Conservation (phyloP, 495 filamentous ascomycete species). For the Penicillium roqueforti region DNA sequence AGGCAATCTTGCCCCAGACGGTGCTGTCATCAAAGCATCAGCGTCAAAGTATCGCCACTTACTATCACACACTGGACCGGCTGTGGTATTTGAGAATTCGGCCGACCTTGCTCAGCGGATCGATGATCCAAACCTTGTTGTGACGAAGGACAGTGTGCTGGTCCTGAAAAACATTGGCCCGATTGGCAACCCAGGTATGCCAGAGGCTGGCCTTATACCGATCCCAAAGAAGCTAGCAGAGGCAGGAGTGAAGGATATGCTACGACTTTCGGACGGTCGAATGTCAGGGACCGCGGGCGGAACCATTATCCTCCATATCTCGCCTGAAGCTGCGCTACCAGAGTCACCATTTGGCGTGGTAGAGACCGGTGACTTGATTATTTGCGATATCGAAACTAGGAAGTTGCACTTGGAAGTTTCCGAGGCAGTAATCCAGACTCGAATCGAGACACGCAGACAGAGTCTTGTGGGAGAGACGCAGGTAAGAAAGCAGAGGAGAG, state of each 20-base stretch:
- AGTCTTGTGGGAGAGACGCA: constrained; percentile 19
- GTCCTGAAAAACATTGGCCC: constrained; percentile 60
- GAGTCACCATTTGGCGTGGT: constrained; percentile 57
- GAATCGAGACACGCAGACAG: constrained; percentile 35
- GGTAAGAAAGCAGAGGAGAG: constrained; percentile 42
- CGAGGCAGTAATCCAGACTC: constrained; percentile 42
- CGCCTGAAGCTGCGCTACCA: constrained; percentile 57
- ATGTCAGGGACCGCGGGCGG: constrained; percentile 69
- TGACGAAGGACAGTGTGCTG: constrained; percentile 51
- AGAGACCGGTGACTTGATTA: constrained; percentile 54
- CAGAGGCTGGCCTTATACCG: constrained; percentile 61
- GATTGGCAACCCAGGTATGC: constrained; percentile 64
- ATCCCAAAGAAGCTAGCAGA: constrained; percentile 59
- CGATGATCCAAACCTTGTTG: constrained; percentile 51
- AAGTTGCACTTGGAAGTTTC: constrained; percentile 44
- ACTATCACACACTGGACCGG: constrained; percentile 49
- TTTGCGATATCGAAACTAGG: constrained; percentile 47
- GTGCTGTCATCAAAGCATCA: constrained; percentile 61
- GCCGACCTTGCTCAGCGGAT: constrained; percentile 55
- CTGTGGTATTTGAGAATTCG: constrained; percentile 56
- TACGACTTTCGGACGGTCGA: constrained; percentile 60
- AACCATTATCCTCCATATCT: constrained; percentile 63
- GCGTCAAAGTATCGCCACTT: constrained; percentile 52
- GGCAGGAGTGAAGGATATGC: constrained; percentile 60
- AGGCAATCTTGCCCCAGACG: constrained; percentile 55